phyloP scores from a whole-genome alignment of 306 rosid species.

The Cicer bijugum region DNA sequence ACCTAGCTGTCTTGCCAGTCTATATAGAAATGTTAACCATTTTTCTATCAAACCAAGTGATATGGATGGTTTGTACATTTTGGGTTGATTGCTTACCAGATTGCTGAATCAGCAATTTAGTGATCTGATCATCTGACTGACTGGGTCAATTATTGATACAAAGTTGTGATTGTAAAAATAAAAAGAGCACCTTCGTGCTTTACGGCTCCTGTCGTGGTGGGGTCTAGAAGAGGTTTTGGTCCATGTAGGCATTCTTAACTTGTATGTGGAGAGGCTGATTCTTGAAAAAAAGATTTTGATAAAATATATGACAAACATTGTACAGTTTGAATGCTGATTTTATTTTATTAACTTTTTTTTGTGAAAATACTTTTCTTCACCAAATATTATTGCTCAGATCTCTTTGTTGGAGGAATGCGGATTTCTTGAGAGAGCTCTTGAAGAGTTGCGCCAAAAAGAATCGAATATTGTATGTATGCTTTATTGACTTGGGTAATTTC shows the following conservation, averaged over 20 bases:
- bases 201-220: background rate
- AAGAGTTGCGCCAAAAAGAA: slow-evolving; percentile 83
- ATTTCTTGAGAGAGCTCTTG: slow-evolving; percentile 77
- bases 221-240: background rate
- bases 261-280: slow-evolving; percentile 9
- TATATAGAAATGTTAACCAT: slow-evolving; percentile 13
- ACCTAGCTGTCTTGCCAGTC: background rate
- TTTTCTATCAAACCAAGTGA: slow-evolving; percentile 23
- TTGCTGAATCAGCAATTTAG: slow-evolving; percentile 1
- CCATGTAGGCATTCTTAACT: slow-evolving; percentile 2
- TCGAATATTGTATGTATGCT: slow-evolving; percentile 70
- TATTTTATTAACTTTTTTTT: background rate
- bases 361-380: background rate
- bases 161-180: background rate
- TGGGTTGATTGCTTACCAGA: slow-evolving; percentile 2
- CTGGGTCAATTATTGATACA: background rate
- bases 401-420: slow-evolving; percentile 87
- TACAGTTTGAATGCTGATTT: slow-evolving; percentile 22
- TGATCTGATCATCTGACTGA: slow-evolving; percentile 25
- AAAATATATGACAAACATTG: background rate
- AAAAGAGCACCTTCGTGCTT: background rate
- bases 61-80: slow-evolving; percentile 17
- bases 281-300: slow-evolving; percentile 2
- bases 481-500: slow-evolving; percentile 38
- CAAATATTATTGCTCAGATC: slow-evolving; percentile 56